Base-by-base conservation (phyloP, 805 yeast species). In the Tetrapisispora phaffii region DNA sequence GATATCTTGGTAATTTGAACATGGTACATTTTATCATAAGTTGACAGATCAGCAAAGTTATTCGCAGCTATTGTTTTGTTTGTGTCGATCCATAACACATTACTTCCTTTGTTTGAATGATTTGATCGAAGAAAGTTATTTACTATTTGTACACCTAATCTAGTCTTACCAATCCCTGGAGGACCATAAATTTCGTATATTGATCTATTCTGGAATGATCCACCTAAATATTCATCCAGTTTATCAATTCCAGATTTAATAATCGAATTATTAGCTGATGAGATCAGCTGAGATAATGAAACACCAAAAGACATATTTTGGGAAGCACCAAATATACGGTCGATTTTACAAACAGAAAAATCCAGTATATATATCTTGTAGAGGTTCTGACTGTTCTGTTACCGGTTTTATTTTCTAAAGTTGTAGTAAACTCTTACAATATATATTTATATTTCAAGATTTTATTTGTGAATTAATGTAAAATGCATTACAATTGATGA, bases 181-280 rank as follows among this genome's bases (percentile, higher is more conserved):
- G 62, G 60, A 1, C 67, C 67, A 49, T 52, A 60, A 6, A 63
- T 47, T 34, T 62, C 66, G 47, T 63, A 63, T 21, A 63, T 59
- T 19, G 55, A 50, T 36, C 60, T 42, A 13, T 52, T 46, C 33
- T 59, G 57, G 31, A 61, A 56, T 7, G 66, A 66, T 19, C 47
- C 52, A 26, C 50, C 48, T 31, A 60, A 40, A 8, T 48, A 41
- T 9, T 45, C 44, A 42, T 62, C 66, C 20, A 62, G 46, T 9
- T 39, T 45, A 10, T 37, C 34, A 37, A 54, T 48, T 6, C 65
- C 65, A 28, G 55, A 56, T 6, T 42, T 28, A 15, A 61, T 39
- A 12, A 28, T 19, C 1, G 63, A 59, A 6, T 45, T 42, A 3
- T 57, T 57, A 8, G 48, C 53, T 7, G 55, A 56, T 7, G 46